Evolutionary conservation across 179 eudicot genomes (phyloP).

Genomic region (Carnegiea gigantea): DNA sequence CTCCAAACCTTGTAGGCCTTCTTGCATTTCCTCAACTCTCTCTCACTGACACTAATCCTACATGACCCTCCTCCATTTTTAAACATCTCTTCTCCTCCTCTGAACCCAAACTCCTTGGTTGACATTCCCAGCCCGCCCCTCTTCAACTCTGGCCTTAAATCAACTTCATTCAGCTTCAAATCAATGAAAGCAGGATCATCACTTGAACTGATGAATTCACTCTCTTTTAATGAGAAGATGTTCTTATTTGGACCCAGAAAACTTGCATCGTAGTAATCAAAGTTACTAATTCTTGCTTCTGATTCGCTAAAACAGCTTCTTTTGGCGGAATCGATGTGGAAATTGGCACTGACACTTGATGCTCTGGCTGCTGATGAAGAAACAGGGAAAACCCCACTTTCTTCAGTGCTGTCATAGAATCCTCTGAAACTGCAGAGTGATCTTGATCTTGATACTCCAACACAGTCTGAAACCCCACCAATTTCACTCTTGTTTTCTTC

Average conservation of each 20-base stretch:
- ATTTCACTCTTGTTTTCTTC: conserved; percentile 40
- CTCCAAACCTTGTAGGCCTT: conserved; percentile 57
- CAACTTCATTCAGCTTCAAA: conserved; percentile 46
- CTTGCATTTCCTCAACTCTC: conserved; percentile 48
- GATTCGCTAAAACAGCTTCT: conserved; percentile 53
- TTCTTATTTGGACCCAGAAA: conserved; percentile 23
- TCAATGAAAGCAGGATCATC: conserved; percentile 71
- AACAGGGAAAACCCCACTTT: conserved; percentile 39
- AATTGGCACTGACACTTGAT: conserved; percentile 56
- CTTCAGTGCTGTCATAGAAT: conserved; percentile 34
- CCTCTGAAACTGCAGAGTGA: conserved; percentile 68
- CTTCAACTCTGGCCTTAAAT: conserved; percentile 28
- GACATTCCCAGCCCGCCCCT: conserved; percentile 29
- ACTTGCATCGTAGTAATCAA: conserved; percentile 39
- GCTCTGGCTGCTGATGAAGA: conserved; percentile 64
- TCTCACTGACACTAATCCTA: conserved; percentile 49
- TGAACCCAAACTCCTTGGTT: conserved; percentile 33
- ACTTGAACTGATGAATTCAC: conserved; percentile 44
- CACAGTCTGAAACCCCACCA: conserved; percentile 38
- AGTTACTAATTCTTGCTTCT: conserved; percentile 62
- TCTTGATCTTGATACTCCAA: conserved; percentile 72
- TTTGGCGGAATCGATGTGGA: conserved; percentile 45
- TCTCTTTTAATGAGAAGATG: conserved; percentile 41
- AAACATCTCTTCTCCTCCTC: conserved; percentile 31
- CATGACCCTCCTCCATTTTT: conserved; percentile 43